Evolutionary conservation across 371 early-diverging fungal species (phyloP).

Genomic region (Blastocladiella emersonii): DNA sequence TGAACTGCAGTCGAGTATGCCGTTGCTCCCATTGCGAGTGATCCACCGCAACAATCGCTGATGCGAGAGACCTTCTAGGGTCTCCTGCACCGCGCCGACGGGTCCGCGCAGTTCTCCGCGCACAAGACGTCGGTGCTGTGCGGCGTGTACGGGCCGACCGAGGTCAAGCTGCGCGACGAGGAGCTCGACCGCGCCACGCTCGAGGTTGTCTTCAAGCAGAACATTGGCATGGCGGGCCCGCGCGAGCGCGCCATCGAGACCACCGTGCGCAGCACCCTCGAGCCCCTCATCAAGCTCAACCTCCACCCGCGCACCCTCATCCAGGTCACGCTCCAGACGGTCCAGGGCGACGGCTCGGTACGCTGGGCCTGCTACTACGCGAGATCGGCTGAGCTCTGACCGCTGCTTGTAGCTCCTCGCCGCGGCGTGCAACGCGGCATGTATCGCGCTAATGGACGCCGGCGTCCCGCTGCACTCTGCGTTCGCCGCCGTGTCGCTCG

Average conservation of each 20-base stretch:
- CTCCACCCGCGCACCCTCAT: slow-evolving; percentile 81
- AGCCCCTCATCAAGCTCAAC: slow-evolving; percentile 52
- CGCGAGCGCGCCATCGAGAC: slow-evolving; percentile 62
- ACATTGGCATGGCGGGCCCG: not conserved
- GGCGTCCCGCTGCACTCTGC: slow-evolving; percentile 71
- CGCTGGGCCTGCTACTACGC: slow-evolving; percentile 9
- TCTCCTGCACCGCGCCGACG: slow-evolving; percentile 11
- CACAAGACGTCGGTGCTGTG: slow-evolving; percentile 59
- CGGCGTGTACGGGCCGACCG: slow-evolving; percentile 75
- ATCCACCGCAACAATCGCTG: not conserved
- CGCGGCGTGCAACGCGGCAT: slow-evolving; percentile 66
- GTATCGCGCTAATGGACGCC: slow-evolving; percentile 77
- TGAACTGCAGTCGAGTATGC: too few species aligned
- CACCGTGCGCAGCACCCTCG: slow-evolving; percentile 50
- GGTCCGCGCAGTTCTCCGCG: too few species aligned
- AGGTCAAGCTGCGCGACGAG: slow-evolving; percentile 70
- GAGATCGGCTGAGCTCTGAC: not conserved
- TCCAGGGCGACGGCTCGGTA: slow-evolving; percentile 73
- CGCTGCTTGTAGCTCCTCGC: slow-evolving; percentile 37
- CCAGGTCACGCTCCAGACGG: slow-evolving; percentile 66
- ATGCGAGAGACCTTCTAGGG: not conserved
- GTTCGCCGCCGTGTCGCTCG: slow-evolving; percentile 54
- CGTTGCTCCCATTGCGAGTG: too few species aligned
- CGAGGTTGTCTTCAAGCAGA: slow-evolving; percentile 49
- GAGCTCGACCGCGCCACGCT: slow-evolving; percentile 70